Conservation (phyloP, 2,329 filamentous ascomycete species). For the Aspergillus sp. region DNA sequence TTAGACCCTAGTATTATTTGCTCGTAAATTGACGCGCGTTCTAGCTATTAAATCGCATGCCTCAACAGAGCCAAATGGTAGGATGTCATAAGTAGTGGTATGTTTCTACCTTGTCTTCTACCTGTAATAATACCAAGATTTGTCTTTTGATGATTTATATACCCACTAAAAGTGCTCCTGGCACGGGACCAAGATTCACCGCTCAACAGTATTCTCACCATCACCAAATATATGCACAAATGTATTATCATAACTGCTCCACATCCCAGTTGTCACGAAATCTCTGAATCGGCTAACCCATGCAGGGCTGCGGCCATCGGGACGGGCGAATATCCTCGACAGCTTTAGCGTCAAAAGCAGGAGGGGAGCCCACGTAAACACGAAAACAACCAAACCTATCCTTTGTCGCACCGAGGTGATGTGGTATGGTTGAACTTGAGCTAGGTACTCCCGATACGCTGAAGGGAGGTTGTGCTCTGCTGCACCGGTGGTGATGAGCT, state of each 20-base stretch:
- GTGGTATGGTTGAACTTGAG: conserved; percentile 67
- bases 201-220: conserved; percentile 66
- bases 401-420: conserved; percentile 67
- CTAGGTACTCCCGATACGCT: conserved; percentile 74
- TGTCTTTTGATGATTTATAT: background rate
- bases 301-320: conserved; percentile 64
- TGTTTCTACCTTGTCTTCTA: background rate
- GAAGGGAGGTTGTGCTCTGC: conserved; percentile 75
- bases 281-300: conserved; percentile 62
- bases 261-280: conserved; percentile 57
- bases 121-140: background rate
- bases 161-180: background rate
- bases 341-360: conserved; percentile 55
- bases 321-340: conserved; percentile 53
- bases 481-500: conserved; percentile 75
- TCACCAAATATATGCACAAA: conserved; percentile 76
- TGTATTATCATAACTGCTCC: conserved; percentile 63
- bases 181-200: background rate
- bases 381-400: conserved; percentile 65
- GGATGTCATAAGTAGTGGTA: background rate
- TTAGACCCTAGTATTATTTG: conserved; percentile 1
- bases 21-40: background rate
- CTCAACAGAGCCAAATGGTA: background rate
- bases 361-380: conserved; percentile 58
- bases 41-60: background rate